These are phyloP conservation scores for Lentithecium fluviatile DNA, from an alignment of 495 filamentous ascomycete species.

Conservation along the genomic window DNA sequence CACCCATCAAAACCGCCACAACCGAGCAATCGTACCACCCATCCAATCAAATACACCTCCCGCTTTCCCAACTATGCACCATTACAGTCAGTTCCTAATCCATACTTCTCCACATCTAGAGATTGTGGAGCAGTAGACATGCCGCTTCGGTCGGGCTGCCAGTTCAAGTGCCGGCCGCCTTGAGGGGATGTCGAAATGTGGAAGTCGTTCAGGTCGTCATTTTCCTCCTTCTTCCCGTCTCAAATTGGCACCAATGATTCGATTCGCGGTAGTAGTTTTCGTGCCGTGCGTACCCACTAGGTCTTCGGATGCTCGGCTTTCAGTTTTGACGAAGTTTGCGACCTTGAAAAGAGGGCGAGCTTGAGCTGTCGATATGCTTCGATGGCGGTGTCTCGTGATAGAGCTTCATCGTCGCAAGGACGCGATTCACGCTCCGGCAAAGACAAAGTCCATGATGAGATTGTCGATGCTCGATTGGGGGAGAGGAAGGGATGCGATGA, in stretches of 20 bases:
- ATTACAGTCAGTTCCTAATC: too few relatives aligned
- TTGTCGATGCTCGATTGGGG: constrained; percentile 19
- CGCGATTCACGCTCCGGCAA: constrained; percentile 14
- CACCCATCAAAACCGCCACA: neutral
- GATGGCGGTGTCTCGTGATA: constrained; percentile 24
- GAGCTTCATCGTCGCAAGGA: constrained; percentile 2
- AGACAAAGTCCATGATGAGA: constrained; percentile 19
- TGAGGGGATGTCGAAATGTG: too few relatives aligned
- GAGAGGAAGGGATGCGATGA: constrained; percentile 17
- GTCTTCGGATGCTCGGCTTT: too few relatives aligned
- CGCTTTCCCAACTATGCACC: neutral
- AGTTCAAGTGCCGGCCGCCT: too few relatives aligned
- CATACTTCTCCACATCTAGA: too few relatives aligned
- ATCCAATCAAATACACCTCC: neutral
- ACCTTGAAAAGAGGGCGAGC: constrained; percentile 27
- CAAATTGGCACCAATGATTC: too few relatives aligned
- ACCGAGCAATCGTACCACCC: neutral
- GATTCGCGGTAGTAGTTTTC: too few relatives aligned
- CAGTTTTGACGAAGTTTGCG: neutral
- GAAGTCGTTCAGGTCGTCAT: too few relatives aligned
- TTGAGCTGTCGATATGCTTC: constrained; percentile 33
- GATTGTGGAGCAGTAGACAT: too few relatives aligned
- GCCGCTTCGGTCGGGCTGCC: too few relatives aligned
- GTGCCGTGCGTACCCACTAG: too few relatives aligned
- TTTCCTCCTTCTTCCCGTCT: too few relatives aligned